Evolutionary conservation across 208 protist species (phyloP).

Genomic region (Leishmania tropica): DNA sequence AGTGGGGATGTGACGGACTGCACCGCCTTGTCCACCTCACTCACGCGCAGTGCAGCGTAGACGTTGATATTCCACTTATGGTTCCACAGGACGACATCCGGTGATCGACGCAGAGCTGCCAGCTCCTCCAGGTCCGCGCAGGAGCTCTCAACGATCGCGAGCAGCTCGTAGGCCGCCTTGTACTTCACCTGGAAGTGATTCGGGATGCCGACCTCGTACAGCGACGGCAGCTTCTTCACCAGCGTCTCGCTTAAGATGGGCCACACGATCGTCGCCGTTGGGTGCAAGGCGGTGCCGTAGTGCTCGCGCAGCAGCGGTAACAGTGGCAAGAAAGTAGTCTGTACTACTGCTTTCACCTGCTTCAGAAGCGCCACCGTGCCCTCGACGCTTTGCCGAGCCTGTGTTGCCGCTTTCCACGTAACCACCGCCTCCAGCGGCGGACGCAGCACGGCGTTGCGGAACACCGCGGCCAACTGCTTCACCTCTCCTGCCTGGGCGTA

Average conservation of each 20-base stretch:
- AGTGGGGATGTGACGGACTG: conserved; percentile 27
- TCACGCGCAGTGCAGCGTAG: conserved; percentile 69
- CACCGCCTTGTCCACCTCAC: conserved; percentile 53
- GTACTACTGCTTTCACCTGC: conserved; percentile 45
- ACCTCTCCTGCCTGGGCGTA: conserved; percentile 48
- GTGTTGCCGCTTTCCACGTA: conserved; percentile 82
- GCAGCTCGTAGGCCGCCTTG: conserved; percentile 61
- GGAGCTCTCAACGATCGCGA: conserved; percentile 49
- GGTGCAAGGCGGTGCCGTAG: conserved; percentile 46
- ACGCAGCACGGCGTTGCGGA: conserved; percentile 59
- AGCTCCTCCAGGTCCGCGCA: conserved; percentile 72
- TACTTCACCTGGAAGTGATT: conserved; percentile 82
- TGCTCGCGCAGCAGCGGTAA: conserved; percentile 52
- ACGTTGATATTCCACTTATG: conserved; percentile 92
- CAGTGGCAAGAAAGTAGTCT: conserved; percentile 44
- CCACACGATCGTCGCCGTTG: conserved; percentile 74
- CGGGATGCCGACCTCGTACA: conserved; percentile 77
- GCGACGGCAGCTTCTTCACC: conserved; percentile 73
- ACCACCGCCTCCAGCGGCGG: conserved; percentile 66
- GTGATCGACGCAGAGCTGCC: conserved; percentile 48
- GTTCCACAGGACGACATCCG: conserved; percentile 76
- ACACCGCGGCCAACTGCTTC: conserved; percentile 62
- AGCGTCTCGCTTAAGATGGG: conserved; percentile 77
- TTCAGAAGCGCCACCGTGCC: conserved; percentile 60
- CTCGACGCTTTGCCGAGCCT: conserved; percentile 66